Percentiles rank a stretch among this genome's conserved stretches.
phyloP scores from a whole-genome alignment of 73 alveolate species.

The Blepharisma stoltei region DNA sequence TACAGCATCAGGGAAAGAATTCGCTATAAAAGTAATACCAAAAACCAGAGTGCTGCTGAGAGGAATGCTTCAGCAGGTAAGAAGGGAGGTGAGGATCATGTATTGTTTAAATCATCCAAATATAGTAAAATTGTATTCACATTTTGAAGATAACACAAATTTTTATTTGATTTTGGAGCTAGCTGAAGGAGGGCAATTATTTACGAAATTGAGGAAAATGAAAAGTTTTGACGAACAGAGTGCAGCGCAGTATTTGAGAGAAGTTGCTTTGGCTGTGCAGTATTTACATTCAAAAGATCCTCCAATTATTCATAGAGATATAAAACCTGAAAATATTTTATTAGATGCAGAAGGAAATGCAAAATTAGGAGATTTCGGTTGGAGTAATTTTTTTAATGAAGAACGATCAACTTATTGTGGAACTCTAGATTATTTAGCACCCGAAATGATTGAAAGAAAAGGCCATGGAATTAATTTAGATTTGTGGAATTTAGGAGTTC shows the following conservation, averaged over 20 bases:
- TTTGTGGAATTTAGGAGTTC: slow-evolving; percentile 45
- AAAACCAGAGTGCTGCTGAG: neutral
- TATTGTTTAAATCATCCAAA: slow-evolving; percentile 86
- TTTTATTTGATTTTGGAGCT: slow-evolving; percentile 75
- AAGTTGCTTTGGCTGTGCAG: slow-evolving; percentile 65
- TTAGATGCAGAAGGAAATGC: slow-evolving; percentile 58
- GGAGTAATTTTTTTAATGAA: slow-evolving; percentile 58
- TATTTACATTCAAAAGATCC: slow-evolving; percentile 66
- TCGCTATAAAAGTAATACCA: slow-evolving; percentile 22
- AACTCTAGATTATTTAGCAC: slow-evolving; percentile 78
- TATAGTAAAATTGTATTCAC: slow-evolving; percentile 72
- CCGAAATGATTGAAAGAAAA: slow-evolving; percentile 67
- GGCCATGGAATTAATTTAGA: slow-evolving; percentile 38
- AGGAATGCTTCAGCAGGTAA: slow-evolving; percentile 49
- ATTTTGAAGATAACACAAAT: slow-evolving; percentile 85
- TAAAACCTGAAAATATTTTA: slow-evolving; percentile 68
- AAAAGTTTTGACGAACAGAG: slow-evolving; percentile 46
- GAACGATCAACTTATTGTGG: slow-evolving; percentile 71
- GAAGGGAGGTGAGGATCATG: slow-evolving; percentile 88
- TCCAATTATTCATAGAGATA: slow-evolving; percentile 70
- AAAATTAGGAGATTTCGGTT: slow-evolving; percentile 70
- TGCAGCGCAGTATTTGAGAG: slow-evolving; percentile 75
- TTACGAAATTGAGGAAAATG: slow-evolving; percentile 38
- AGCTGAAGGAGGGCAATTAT: slow-evolving; percentile 50
- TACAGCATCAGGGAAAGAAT: slow-evolving; percentile 5